Conservation (phyloP, 2,329 filamentous ascomycete species). For the Escovopsis sp. region DNA sequence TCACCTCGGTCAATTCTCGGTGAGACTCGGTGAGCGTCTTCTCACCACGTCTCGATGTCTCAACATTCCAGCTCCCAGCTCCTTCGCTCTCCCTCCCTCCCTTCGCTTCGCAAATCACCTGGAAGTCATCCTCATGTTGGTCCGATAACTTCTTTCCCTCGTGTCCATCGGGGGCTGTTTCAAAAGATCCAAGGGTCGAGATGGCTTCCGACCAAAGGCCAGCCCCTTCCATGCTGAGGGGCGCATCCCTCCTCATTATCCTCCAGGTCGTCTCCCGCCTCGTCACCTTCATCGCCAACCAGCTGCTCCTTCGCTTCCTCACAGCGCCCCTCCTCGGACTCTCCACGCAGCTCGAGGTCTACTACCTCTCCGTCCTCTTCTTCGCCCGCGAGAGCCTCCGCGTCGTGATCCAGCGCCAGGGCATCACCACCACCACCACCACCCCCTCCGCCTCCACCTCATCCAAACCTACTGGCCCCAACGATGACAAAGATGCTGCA, state of each 20-base stretch:
- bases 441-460: slow-evolving; percentile 1
- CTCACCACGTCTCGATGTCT: no score
- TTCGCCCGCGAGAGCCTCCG: slow-evolving; percentile 85
- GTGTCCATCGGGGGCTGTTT: no score
- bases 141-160: no score
- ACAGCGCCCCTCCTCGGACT: slow-evolving; percentile 75
- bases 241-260: slow-evolving; percentile 72
- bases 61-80: no score
- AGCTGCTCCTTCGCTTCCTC: slow-evolving; percentile 74
- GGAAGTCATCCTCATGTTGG: no score
- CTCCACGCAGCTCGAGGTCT: slow-evolving; percentile 82
- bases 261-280: slow-evolving; percentile 79
- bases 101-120: no score
- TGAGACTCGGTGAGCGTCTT: no score
- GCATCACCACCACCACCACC: slow-evolving; percentile 7
- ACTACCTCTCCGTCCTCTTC: slow-evolving; percentile 84
- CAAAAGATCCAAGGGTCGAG: no score
- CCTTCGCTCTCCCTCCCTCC: no score
- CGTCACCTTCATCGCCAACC: slow-evolving; percentile 83
- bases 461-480: slow-evolving; percentile 4
- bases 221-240: slow-evolving; percentile 37
- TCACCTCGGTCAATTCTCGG: no score
- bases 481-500: slow-evolving; percentile 3
- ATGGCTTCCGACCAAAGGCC: no score
- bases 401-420: slow-evolving; percentile 75